Conservation (phyloP, 83 land plant species). For the Picea engelmannii region DNA sequence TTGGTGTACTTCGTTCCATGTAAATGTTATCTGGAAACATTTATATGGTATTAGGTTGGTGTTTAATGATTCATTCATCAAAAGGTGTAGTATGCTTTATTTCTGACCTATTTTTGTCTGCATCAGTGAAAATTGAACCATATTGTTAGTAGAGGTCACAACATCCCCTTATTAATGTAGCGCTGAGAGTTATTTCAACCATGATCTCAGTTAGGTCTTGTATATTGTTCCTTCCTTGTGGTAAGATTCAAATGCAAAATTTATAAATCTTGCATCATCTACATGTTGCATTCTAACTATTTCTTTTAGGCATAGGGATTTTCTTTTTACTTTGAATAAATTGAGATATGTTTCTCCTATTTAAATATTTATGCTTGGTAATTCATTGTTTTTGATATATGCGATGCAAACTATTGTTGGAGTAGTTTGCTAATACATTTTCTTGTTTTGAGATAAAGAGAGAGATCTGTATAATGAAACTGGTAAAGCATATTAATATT, state of each 20-base stretch:
- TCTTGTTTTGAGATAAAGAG: conserved; percentile 12
- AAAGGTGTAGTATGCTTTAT: too few relatives aligned
- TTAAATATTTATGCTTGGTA: background rate
- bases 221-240: too few relatives aligned
- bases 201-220: too few relatives aligned
- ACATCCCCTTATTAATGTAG: too few relatives aligned
- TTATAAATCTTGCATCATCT: background rate
- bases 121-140: too few relatives aligned
- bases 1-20: too few relatives aligned
- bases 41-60: too few relatives aligned
- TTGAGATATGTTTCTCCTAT: background rate
- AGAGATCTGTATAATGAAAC: conserved; percentile 19
- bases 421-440: background rate
- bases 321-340: background rate
- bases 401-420: background rate
- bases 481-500: conserved; percentile 21
- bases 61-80: too few relatives aligned
- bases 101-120: too few relatives aligned
- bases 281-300: background rate
- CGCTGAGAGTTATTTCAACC: too few relatives aligned
- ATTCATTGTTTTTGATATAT: background rate
- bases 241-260: background rate
- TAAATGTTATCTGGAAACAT: too few relatives aligned
- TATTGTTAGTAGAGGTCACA: too few relatives aligned
- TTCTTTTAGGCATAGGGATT: background rate